Conservation (phyloP, 2,329 filamentous ascomycete species). For the Fusarium sp. region DNA sequence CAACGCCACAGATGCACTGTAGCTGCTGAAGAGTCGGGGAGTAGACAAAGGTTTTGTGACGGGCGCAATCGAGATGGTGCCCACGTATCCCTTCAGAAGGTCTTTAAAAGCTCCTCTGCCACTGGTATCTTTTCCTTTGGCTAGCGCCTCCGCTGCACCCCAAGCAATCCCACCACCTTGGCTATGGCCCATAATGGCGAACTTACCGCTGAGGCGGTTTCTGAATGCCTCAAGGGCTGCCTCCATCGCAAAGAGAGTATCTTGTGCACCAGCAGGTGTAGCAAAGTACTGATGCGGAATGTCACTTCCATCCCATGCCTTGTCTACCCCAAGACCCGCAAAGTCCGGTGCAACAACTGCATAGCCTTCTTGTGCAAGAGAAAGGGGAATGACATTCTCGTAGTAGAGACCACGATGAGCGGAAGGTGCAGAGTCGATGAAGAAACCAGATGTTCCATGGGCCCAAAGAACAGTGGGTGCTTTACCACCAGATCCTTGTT, state of each 20-base stretch:
- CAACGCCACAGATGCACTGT: background rate
- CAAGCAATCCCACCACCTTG: constrained; percentile 60
- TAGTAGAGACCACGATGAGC: constrained; percentile 55
- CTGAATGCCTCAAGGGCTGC: constrained; percentile 57
- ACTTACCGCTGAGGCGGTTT: constrained; percentile 48
- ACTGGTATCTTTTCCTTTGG: constrained; percentile 19
- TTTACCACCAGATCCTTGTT: background rate
- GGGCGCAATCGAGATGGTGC: constrained; percentile 27
- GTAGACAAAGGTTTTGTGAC: constrained; percentile 1
- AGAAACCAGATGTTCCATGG: constrained; percentile 58
- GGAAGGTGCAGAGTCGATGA: constrained; percentile 53
- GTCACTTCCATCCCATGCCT: constrained; percentile 48
- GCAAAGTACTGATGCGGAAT: constrained; percentile 57
- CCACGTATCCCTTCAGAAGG: constrained; percentile 7
- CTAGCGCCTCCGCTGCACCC: constrained; percentile 46
- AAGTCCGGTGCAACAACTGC: constrained; percentile 60
- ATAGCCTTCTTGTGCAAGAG: constrained; percentile 55
- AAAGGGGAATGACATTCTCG: constrained; percentile 51
- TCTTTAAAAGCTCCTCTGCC: background rate
- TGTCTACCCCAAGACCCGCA: constrained; percentile 56
- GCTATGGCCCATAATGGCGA: constrained; percentile 59
- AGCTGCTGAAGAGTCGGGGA: background rate
- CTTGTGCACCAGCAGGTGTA: constrained; percentile 53
- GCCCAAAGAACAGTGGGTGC: constrained; percentile 54
- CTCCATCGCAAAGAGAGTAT: constrained; percentile 56